Evolutionary conservation across 768 basidiomycete species (phyloP).

Genomic region (Mycena galopus): DNA sequence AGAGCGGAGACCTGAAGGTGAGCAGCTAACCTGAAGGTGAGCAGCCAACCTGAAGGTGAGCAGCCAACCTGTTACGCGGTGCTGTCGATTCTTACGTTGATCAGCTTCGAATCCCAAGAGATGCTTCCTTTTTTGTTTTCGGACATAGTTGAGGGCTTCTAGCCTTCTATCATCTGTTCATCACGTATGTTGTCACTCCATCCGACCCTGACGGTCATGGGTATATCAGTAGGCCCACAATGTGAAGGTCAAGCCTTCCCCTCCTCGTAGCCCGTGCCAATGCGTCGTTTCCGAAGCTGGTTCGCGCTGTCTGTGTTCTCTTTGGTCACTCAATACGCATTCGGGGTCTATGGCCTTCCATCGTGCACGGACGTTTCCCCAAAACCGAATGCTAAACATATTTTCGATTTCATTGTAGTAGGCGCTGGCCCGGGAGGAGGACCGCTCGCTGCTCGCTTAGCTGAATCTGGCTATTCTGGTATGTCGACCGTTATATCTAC

Average conservation of each 20-base stretch:
- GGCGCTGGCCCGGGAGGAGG: slow-evolving; percentile 20
- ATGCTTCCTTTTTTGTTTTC: too few species aligned
- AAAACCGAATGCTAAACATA: background rate
- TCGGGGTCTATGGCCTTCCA: slow-evolving; percentile 20
- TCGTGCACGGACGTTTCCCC: slow-evolving; percentile 10
- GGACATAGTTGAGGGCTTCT: too few species aligned
- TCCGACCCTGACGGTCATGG: slow-evolving; percentile 2
- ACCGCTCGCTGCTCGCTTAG: slow-evolving; percentile 17
- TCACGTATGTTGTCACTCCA: too few species aligned
- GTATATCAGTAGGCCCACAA: background rate
- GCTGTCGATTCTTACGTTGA: too few species aligned
- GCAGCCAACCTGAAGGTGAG: too few species aligned
- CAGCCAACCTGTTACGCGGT: too few species aligned
- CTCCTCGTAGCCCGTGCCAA: slow-evolving; percentile 9
- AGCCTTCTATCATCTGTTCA: too few species aligned
- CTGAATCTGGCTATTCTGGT: slow-evolving; percentile 18
- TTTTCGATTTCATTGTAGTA: slow-evolving; percentile 20
- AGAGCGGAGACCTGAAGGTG: too few species aligned
- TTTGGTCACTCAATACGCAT: slow-evolving; percentile 8
- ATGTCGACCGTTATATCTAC: background rate
- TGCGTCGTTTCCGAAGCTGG: slow-evolving; percentile 11
- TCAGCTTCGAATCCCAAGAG: too few species aligned
- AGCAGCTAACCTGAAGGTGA: too few species aligned
- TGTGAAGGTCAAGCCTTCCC: background rate
- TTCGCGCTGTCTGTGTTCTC: slow-evolving; percentile 10